Evolutionary conservation across 495 filamentous ascomycete species (phyloP).

Genomic region (Tuber calosporum): DNA sequence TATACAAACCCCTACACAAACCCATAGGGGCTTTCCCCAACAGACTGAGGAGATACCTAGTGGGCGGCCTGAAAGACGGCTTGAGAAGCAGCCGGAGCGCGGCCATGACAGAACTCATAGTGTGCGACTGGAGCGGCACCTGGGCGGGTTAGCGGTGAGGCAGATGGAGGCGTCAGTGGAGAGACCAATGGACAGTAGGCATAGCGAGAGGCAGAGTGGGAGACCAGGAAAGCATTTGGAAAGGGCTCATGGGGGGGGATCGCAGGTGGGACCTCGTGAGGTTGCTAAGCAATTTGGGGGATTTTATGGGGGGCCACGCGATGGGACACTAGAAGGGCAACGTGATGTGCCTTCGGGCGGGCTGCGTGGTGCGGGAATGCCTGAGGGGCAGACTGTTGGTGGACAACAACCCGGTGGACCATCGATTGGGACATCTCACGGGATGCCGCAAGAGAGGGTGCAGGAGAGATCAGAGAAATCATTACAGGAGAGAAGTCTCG

Average conservation of each 20-base stretch:
- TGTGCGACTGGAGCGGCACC: constrained; percentile 3
- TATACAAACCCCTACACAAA: background rate
- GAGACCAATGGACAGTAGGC: constrained; percentile 5
- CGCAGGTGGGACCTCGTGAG: constrained; percentile 13
- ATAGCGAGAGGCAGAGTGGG: constrained; percentile 4
- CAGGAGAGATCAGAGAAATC: constrained; percentile 4
- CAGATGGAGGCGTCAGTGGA: constrained; percentile 8
- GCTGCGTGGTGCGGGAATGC: background rate
- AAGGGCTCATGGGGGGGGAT: constrained; percentile 6
- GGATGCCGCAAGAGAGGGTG: constrained; percentile 5
- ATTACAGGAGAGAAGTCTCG: constrained; percentile 5
- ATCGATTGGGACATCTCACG: background rate
- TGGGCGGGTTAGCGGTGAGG: constrained; percentile 7
- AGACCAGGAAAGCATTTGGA: background rate
- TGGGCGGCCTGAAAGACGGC: background rate
- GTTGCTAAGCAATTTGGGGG: background rate
- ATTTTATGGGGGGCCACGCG: background rate
- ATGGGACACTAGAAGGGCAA: constrained; percentile 5
- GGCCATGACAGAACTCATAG: background rate
- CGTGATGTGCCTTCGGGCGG: background rate
- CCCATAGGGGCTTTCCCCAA: background rate
- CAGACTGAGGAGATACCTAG: background rate
- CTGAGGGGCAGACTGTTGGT: background rate
- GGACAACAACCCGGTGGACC: background rate
- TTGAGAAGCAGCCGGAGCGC: background rate